Conservation (phyloP, 1,139 yeast genomes). For the Pichia sp. region DNA sequence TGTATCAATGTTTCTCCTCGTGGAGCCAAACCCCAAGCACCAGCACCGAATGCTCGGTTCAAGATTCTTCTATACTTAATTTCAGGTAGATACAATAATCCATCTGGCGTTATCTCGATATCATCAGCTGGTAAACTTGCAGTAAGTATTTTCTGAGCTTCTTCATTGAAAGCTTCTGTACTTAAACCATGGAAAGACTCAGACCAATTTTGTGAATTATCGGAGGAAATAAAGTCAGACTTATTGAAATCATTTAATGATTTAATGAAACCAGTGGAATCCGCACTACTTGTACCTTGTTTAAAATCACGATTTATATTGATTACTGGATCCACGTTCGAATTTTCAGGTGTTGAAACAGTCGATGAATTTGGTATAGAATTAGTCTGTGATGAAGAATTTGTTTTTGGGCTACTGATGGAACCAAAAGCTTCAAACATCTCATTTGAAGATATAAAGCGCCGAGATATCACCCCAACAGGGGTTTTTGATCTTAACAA, state of each 20-base stretch:
- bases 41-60: constrained; percentile 92
- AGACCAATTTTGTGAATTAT: constrained; percentile 51
- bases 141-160: constrained; percentile 50
- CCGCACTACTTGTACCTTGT: neutral
- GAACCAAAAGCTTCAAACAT: constrained; percentile 17
- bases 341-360: neutral
- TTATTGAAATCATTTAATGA: constrained; percentile 21
- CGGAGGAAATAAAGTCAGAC: neutral
- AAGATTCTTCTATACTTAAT: constrained; percentile 86
- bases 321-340: constrained; percentile 20
- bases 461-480: neutral
- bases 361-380: neutral
- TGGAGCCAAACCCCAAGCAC: constrained; percentile 98
- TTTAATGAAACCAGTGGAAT: constrained; percentile 13
- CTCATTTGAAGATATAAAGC: constrained; percentile 12
- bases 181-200: constrained; percentile 81
- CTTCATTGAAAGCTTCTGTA: constrained; percentile 57
- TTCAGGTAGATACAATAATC: constrained; percentile 84
- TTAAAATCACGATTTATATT: constrained; percentile 17
- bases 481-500: neutral
- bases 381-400: neutral
- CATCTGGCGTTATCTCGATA: constrained; percentile 93
- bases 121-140: constrained; percentile 60
- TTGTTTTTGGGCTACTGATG: neutral
- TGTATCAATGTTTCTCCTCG: constrained; percentile 72